These are phyloP conservation scores for Penicillium coprophilum DNA, from an alignment of 495 filamentous ascomycete genomes.

Conservation along the genomic window DNA sequence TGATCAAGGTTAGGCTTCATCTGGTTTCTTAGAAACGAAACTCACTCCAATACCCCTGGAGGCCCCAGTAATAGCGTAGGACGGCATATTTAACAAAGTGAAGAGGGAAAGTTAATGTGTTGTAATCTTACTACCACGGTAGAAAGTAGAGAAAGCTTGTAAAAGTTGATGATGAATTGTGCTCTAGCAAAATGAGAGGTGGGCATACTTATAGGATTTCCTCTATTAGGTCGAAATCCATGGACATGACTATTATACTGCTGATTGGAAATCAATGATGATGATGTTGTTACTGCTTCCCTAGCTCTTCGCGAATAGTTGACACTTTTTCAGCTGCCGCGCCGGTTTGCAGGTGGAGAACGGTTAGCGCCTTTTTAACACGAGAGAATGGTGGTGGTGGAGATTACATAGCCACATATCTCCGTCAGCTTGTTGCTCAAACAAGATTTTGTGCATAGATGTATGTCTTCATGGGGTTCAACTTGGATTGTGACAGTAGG, in stretches of 20 bases:
- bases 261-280: background rate
- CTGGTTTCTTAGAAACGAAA: too few relatives aligned
- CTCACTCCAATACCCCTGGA: constrained; percentile 21
- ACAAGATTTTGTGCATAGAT: too few relatives aligned
- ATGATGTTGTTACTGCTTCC: background rate
- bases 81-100: constrained; percentile 28
- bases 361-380: too few relatives aligned
- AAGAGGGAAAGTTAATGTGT: background rate
- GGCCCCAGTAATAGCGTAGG: constrained; percentile 38
- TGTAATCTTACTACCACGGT: constrained; percentile 32
- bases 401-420: too few relatives aligned
- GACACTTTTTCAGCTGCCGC: background rate
- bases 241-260: background rate
- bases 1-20: too few relatives aligned
- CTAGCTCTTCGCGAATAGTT: background rate
- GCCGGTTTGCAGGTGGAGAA: background rate
- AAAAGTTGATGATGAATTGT: background rate
- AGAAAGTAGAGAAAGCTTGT: background rate
- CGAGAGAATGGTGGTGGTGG: too few relatives aligned
- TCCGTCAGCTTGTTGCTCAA: too few relatives aligned
- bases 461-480: too few relatives aligned
- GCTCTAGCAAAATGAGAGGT: background rate
- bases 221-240: background rate
- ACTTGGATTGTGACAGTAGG: too few relatives aligned
- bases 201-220: background rate